A percentile compares a stretch with the other conserved stretches of the same genome.
These are phyloP conservation scores for Prunus persica DNA, from an alignment of 306 rosid species.

Conservation along the genomic window DNA sequence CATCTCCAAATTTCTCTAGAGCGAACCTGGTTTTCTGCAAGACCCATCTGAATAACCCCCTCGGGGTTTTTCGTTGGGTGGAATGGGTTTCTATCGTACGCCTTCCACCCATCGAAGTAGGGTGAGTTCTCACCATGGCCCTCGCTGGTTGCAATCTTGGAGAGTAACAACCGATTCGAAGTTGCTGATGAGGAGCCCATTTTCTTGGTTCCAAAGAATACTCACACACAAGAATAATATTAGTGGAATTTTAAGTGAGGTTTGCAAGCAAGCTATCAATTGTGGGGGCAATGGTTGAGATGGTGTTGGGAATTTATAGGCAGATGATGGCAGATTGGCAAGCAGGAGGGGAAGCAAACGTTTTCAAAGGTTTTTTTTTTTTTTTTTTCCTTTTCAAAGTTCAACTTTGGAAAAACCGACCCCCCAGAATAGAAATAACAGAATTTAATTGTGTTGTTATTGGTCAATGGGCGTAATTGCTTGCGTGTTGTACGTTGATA, in stretches of 20 bases:
- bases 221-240: neutral
- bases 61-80: slow-evolving; percentile 55
- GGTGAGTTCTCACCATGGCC: slow-evolving; percentile 78
- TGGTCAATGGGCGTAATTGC: slow-evolving; percentile 39
- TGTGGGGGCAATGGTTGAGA: neutral
- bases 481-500: slow-evolving; percentile 26
- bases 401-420: slow-evolving; percentile 16
- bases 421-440: neutral
- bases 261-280: neutral
- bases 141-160: slow-evolving; percentile 72
- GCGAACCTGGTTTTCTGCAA: slow-evolving; percentile 85
- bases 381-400: slow-evolving; percentile 1
- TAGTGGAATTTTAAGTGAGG: neutral
- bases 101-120: slow-evolving; percentile 88
- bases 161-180: slow-evolving; percentile 35
- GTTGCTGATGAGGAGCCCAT: slow-evolving; percentile 4
- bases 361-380: no score
- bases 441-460: neutral
- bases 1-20: no score
- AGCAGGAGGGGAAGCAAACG: neutral
- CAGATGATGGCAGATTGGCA: neutral
- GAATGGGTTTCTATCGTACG: slow-evolving; percentile 73
- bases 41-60: slow-evolving; percentile 95
- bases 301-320: slow-evolving; percentile 6
- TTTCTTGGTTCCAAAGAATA: neutral